Evolutionary conservation across 345 rosid species (phyloP), one percentile per base, ranked within the genome.

Genomic region (Euphorbia lathyris): DNA sequence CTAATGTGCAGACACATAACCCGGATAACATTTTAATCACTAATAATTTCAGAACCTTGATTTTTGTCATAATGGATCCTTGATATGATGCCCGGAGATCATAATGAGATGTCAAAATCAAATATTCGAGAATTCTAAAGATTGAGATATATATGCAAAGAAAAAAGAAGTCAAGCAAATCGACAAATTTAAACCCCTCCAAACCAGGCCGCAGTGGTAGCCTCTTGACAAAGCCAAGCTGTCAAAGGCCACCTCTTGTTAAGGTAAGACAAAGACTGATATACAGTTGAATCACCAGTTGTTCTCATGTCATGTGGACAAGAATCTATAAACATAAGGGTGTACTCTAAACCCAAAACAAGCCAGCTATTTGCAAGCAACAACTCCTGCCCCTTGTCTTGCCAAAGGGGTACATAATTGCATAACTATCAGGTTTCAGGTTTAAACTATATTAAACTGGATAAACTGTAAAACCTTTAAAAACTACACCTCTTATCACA

Each of bases 61-160:
- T 65, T 30, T 55, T 47, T 48, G 68, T 47, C 68, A 27, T 27
- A 6, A 45, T 45, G 17, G 55, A 65, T 65, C 42, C 68, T 47
- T 26, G 68, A 65, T 65, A 65, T 29, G 57, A 47, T 27, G 14
- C 57, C 68, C 12, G 38, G 7, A 23, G n/a, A 47, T 9, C 30
- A 36, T 48, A 65, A 10, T 48, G 57, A 65, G 57, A 74, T 79
- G 81, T 81, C 77, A 74, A 68, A 34, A 67, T 8, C 68, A 13
- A 55, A 55, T 27, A 63, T 63, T 63, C n/a, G n/a, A 27, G 34
- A 53, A 56, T 14, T 22, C n/a, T 36, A 40, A 38, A 68, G 13
- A 23, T 22, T 68, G 26, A 8, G 14, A 22, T 13, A 13, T 43
- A 7, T 45, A 22, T 62, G 47, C 52, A 56, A 23, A 68, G 51